Percentiles rank a stretch among this genome's conserved stretches.
Conservation (phyloP, 2,329 filamentous ascomycete genomes). For the Trichoderma polysporum region DNA sequence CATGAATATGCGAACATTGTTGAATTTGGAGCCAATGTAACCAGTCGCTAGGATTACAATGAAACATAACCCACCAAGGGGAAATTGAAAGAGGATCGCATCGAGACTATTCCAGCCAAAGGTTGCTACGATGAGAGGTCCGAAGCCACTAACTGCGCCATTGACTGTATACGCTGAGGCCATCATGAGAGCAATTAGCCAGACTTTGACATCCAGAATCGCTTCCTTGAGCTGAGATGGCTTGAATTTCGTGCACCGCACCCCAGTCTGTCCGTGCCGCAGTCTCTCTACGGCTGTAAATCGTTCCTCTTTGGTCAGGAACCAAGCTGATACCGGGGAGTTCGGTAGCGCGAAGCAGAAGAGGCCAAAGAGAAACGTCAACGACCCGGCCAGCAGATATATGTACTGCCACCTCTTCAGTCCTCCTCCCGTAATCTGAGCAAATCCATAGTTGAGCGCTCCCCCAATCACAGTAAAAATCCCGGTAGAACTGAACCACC, state of each 20-base stretch:
- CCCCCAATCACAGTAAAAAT: conserved; percentile 64
- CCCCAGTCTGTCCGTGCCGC: conserved; percentile 61
- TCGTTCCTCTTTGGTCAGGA: conserved; percentile 61
- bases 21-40: conserved; percentile 58
- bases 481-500: conserved; percentile 64
- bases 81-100: conserved; percentile 73
- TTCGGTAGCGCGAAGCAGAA: conserved; percentile 66
- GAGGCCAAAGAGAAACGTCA: conserved; percentile 64
- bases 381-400: conserved; percentile 62
- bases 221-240: conserved; percentile 57
- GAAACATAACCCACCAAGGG: conserved; percentile 67
- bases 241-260: conserved; percentile 62
- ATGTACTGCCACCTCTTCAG: conserved; percentile 69
- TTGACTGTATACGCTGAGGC: conserved; percentile 70
- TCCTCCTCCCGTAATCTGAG: conserved; percentile 55
- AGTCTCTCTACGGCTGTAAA: conserved; percentile 64
- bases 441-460: conserved; percentile 66
- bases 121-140: conserved; percentile 68
- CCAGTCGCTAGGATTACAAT: conserved; percentile 66
- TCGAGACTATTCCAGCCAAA: conserved; percentile 65
- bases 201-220: conserved; percentile 59
- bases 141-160: conserved; percentile 69
- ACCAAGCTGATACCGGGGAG: conserved; percentile 67
- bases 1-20: conserved; percentile 64
- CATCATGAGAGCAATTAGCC: conserved; percentile 67